Base-by-base conservation (phyloP, 768 basidiomycete species). In the Termitomyces sp. region DNA sequence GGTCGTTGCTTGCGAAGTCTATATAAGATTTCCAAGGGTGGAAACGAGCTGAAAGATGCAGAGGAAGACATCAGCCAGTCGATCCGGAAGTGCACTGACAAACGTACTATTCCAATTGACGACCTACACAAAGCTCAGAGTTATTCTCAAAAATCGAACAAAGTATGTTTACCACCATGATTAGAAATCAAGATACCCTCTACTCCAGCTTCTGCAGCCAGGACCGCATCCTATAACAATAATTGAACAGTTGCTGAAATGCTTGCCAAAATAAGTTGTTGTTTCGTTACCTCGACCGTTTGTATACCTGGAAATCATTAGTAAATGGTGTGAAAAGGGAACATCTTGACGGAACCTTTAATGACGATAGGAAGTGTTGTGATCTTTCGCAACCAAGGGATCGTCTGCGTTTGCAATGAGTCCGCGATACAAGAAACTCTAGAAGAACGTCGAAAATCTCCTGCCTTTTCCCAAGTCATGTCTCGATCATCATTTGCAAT, bases 121-220 rank as follows among this genome's bases (percentile, higher is more conserved):
- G 83, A 46, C 89, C 89, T 87, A 63, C 29, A 25, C 14, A 37
- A 52, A 40, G 32, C 31, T 58, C 34, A 58, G 48, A 55, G 20
- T 58, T 54, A 25, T 42, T 43, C 37, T 57, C 20, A 55, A 36
- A 42, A 60, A 38, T 31, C 53, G 14, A 46, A 10, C 31, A 36
- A 52, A 50, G 8, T 31, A 48, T 15, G 74, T 76, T 65, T 67
- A 82, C 92, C 96, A 59, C 96, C 96, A 67, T 98, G 96, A 66
- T 98, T 98, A 0, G 90, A 92, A 9, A 98, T 75, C 59, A 96
- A 79, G 63, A 98, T 93, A 5, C 91, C 96, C 60, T 96, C 88
- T 17, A 92, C 88, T 12, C 94, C 92, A 36, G 88, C 83, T 63
- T 95, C 87, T 17, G 83, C 85, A 34, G 94, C 94, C 50, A 94